These are phyloP conservation scores for Exophiala oligosperma DNA, from an alignment of 2,329 filamentous ascomycete species.

Conservation along the genomic window DNA sequence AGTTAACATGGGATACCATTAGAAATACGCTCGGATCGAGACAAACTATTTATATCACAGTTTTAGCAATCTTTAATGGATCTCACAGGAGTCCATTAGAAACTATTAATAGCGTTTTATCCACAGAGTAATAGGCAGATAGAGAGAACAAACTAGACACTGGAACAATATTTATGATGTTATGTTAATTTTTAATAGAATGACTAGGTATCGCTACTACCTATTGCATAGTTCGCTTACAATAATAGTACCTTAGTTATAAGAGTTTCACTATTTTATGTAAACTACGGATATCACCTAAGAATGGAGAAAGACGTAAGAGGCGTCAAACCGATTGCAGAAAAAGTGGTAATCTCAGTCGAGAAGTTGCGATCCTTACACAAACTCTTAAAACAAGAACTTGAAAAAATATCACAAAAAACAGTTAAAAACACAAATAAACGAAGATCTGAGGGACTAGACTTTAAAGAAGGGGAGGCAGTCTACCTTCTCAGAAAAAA, in stretches of 20 bases:
- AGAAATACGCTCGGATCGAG: not conserved
- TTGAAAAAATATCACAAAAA: slow-evolving; percentile 8
- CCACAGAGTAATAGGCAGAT: slow-evolving; percentile 16
- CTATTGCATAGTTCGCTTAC: too few relatives aligned
- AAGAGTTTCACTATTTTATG: slow-evolving; percentile 11
- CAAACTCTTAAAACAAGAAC: slow-evolving; percentile 2
- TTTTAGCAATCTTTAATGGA: not conserved
- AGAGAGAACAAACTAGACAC: slow-evolving; percentile 20
- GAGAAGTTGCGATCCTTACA: slow-evolving; percentile 5
- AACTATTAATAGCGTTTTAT: slow-evolving; percentile 14
- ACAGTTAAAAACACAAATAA: slow-evolving; percentile 5
- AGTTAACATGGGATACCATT: not conserved
- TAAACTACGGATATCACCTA: slow-evolving; percentile 13
- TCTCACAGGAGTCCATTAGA: slow-evolving; percentile 7
- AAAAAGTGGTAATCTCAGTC: slow-evolving; percentile 3
- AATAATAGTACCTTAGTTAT: not conserved
- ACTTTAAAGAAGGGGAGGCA: not conserved
- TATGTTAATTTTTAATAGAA: too few relatives aligned
- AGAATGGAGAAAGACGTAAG: not conserved
- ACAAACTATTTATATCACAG: not conserved
- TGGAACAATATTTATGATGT: slow-evolving; percentile 19
- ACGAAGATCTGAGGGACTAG: too few relatives aligned
- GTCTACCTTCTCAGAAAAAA: slow-evolving; percentile 17
- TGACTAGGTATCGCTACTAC: too few relatives aligned
- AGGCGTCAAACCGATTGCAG: not conserved